These are phyloP conservation scores for Aspergillus alliaceus DNA, from an alignment of 2,329 filamentous ascomycete genomes.

Conservation along the genomic window DNA sequence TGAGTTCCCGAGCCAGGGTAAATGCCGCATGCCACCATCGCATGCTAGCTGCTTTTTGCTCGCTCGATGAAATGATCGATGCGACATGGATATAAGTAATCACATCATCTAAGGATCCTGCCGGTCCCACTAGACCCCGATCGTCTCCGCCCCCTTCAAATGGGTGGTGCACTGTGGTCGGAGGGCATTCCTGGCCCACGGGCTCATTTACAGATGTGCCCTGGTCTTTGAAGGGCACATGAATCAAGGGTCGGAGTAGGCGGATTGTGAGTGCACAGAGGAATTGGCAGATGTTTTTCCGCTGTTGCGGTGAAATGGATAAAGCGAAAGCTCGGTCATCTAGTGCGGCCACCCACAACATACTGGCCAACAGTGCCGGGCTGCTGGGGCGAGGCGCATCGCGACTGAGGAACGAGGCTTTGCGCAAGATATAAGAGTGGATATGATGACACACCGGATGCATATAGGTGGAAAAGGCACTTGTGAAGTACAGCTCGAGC, in stretches of 20 bases:
- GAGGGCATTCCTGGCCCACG: slow-evolving; percentile 73
- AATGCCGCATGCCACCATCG: slow-evolving; percentile 96
- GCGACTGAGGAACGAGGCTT: slow-evolving; percentile 80
- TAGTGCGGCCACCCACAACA: slow-evolving; percentile 96
- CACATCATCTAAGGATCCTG: slow-evolving; percentile 81
- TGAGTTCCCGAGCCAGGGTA: slow-evolving; percentile 83
- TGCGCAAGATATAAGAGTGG: slow-evolving; percentile 84
- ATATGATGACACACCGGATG: slow-evolving; percentile 91
- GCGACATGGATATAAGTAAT: slow-evolving; percentile 90
- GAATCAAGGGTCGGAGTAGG: slow-evolving; percentile 81
- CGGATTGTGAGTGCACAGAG: slow-evolving; percentile 82
- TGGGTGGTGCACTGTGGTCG: slow-evolving; percentile 61
- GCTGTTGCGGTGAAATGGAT: slow-evolving; percentile 77
- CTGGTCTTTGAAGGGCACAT: slow-evolving; percentile 61
- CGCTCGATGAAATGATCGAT: slow-evolving; percentile 87
- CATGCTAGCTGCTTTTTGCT: slow-evolving; percentile 91
- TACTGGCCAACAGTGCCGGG: slow-evolving; percentile 83
- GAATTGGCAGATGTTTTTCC: slow-evolving; percentile 84
- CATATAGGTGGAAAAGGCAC: slow-evolving; percentile 81
- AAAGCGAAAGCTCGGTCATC: slow-evolving; percentile 85
- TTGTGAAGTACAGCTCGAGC: slow-evolving; percentile 87
- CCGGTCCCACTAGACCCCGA: slow-evolving; percentile 47
- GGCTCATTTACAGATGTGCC: slow-evolving; percentile 47
- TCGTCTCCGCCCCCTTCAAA: slow-evolving; percentile 58
- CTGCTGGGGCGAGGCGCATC: slow-evolving; percentile 78